Percentiles rank a stretch among this genome's conserved stretches.
Evolutionary conservation across 164 flowering plant species (phyloP).

Genomic region (Annona squamosa): DNA sequence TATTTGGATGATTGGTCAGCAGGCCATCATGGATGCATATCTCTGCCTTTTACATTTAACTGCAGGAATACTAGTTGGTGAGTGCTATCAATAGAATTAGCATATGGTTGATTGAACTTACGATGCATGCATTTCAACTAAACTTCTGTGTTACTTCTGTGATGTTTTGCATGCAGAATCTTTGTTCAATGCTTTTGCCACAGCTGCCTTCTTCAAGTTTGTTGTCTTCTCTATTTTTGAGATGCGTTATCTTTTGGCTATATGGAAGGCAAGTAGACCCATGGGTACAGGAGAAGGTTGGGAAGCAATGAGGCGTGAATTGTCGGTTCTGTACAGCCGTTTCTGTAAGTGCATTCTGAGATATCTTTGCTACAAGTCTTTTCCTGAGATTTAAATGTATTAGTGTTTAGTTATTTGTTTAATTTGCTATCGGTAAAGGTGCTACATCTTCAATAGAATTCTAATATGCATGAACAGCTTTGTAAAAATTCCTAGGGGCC

Average conservation of each 20-base stretch:
- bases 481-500: too few species aligned
- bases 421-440: too few species aligned
- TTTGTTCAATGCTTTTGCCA: constrained; percentile 94
- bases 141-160: constrained; percentile 1
- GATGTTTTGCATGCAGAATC: constrained; percentile 57
- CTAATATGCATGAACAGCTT: too few species aligned
- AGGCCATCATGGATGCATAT: constrained; percentile 98
- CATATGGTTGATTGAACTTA: not conserved
- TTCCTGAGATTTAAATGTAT: not conserved
- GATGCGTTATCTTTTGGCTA: constrained; percentile 97
- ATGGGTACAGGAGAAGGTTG: constrained; percentile 80
- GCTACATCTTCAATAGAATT: too few species aligned
- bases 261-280: constrained; percentile 97
- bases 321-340: constrained; percentile 89
- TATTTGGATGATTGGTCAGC: constrained; percentile 87
- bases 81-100: constrained; percentile 9
- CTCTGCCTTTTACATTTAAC: constrained; percentile 95
- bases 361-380: not conserved
- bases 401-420: not conserved
- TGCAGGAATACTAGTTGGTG: constrained; percentile 95
- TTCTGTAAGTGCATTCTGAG: constrained; percentile 69
- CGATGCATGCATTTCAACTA: not conserved
- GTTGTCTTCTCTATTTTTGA: constrained; percentile 97
- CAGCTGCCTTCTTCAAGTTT: constrained; percentile 98
- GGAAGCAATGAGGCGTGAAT: constrained; percentile 98